Evolutionary conservation across 176 grass and related monocot species (phyloP).

Genomic region (Oryza brachyantha): DNA sequence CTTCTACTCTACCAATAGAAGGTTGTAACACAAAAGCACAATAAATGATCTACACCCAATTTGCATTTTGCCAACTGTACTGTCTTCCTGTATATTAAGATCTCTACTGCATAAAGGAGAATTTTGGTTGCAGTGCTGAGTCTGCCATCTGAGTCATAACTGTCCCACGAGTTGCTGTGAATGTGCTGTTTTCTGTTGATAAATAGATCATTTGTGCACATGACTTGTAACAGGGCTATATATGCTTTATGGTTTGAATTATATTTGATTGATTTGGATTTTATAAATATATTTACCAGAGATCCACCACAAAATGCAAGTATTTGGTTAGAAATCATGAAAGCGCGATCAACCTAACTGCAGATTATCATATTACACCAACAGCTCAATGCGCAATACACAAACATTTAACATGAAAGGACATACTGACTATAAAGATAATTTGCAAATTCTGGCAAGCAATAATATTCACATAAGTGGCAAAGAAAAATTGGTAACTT

Average conservation of each 20-base stretch:
- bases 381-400: background rate
- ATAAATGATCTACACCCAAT: background rate
- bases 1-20: conserved; percentile 9
- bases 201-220: background rate
- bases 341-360: conserved; percentile 9
- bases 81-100: background rate
- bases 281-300: background rate
- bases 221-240: background rate
- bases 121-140: background rate
- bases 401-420: background rate
- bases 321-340: background rate
- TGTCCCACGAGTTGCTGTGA: background rate
- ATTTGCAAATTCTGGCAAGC: background rate
- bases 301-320: background rate
- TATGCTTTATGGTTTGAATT: background rate
- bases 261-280: background rate
- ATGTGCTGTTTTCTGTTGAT: background rate
- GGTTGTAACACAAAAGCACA: background rate
- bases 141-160: background rate
- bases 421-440: background rate
- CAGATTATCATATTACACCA: background rate
- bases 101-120: background rate
- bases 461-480: background rate
- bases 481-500: background rate
- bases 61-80: background rate